phyloP scores from a whole-genome alignment of 2,329 filamentous ascomycete genomes.

The Onygenales sp. region DNA sequence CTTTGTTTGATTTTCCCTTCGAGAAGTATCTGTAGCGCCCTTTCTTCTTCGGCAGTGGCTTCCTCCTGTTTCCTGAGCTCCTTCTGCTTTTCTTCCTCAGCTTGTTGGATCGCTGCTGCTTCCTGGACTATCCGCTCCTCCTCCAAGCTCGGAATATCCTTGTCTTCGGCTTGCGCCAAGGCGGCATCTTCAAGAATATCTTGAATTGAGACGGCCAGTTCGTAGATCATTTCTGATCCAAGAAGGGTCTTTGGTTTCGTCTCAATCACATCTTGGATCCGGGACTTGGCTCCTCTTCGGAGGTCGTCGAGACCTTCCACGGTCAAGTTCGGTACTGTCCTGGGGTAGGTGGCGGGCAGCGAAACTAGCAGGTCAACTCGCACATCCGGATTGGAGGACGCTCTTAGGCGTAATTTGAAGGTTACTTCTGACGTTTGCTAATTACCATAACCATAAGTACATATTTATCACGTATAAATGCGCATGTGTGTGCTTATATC shows the following conservation, averaged over 20 bases:
- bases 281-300: constrained; percentile 60
- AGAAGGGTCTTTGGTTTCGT: constrained; percentile 57
- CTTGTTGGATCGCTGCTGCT: constrained; percentile 47
- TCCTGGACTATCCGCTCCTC: constrained; percentile 81
- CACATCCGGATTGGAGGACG: constrained; percentile 63
- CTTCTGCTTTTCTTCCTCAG: constrained; percentile 42
- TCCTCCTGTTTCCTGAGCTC: constrained; percentile 34
- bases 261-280: constrained; percentile 59
- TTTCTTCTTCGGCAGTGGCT: constrained; percentile 30
- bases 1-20: constrained; percentile 29
- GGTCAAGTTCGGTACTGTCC: constrained; percentile 63
- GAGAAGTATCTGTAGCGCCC: constrained; percentile 28
- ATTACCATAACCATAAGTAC: constrained; percentile 6
- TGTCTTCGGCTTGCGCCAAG: constrained; percentile 61
- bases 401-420: constrained; percentile 71
- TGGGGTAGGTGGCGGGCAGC: constrained; percentile 85
- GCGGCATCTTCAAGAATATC: constrained; percentile 81
- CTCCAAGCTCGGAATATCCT: constrained; percentile 73
- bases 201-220: constrained; percentile 50
- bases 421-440: constrained; percentile 68
- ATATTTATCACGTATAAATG: constrained; percentile 7
- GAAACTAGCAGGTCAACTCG: constrained; percentile 65
- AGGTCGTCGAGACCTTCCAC: constrained; percentile 57
- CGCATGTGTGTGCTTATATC: background rate
- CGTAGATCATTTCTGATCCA: constrained; percentile 57